A percentile compares a stretch with the other conserved stretches of the same genome.
phyloP scores from a whole-genome alignment of 106 monocot species.

The Vanilla planifolia region DNA sequence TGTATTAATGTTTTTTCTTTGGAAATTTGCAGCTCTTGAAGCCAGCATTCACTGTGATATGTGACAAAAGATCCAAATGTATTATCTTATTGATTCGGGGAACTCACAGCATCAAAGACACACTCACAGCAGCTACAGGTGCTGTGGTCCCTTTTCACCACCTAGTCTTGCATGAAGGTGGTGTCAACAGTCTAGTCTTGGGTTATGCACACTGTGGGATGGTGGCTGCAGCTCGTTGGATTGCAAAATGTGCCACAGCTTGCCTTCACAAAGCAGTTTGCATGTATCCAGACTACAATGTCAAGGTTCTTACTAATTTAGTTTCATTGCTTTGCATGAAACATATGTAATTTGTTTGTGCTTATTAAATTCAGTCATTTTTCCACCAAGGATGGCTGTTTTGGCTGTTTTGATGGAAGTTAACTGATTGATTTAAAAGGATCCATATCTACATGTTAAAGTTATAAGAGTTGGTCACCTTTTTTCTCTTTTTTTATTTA shows the following conservation, averaged over 20 bases:
- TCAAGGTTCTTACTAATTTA: no score
- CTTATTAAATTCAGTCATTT: no score
- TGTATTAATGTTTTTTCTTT: not conserved
- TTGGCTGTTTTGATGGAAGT: no score
- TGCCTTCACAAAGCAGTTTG: constrained; percentile 31
- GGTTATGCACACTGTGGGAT: constrained; percentile 73
- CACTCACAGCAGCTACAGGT: constrained; percentile 51
- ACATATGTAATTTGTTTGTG: no score
- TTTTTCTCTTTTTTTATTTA: no score
- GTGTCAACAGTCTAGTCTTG: constrained; percentile 32
- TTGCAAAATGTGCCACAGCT: constrained; percentile 37
- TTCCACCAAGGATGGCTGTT: no score
- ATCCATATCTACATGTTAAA: no score
- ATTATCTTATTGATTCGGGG: constrained; percentile 53
- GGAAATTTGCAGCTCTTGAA: constrained; percentile 37
- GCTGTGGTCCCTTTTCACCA: constrained; percentile 56
- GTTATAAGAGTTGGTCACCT: no score
- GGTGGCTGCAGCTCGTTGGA: constrained; percentile 63
- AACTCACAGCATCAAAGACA: constrained; percentile 53
- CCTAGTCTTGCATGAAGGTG: constrained; percentile 38
- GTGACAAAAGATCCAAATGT: constrained; percentile 32
- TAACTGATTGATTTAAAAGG: no score
- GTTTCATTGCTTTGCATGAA: no score
- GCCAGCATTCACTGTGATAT: constrained; percentile 46
- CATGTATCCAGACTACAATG: constrained; percentile 35